A percentile compares a stretch with the other conserved stretches of the same genome.
Conservation (phyloP, 345 rosid genomes). For the Corymbia maculata region DNA sequence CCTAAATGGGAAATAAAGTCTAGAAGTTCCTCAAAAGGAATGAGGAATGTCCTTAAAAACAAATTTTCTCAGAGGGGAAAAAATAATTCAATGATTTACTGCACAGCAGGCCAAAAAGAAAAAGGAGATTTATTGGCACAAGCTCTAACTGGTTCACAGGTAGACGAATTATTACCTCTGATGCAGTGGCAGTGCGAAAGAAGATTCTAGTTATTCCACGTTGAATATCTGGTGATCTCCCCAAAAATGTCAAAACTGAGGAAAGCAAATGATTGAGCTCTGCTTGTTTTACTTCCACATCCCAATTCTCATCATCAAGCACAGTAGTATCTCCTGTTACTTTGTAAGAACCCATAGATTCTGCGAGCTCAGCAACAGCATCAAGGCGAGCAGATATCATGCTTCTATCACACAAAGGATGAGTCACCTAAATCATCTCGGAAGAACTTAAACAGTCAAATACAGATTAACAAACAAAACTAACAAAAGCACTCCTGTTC, state of each 20-base stretch:
- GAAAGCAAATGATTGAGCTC: conserved; percentile 52
- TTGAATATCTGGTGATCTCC: conserved; percentile 79
- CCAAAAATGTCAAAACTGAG: conserved; percentile 61
- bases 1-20: not conserved
- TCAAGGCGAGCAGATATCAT: conserved; percentile 89
- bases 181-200: conserved; percentile 78
- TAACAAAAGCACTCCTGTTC: not conserved
- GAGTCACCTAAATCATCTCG: conserved; percentile 60
- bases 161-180: conserved; percentile 51
- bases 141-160: not conserved
- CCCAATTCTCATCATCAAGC: conserved; percentile 29
- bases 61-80: not conserved
- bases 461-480: not conserved
- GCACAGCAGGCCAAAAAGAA: not conserved
- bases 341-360: conserved; percentile 59
- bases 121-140: not conserved
- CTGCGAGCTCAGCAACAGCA: conserved; percentile 95
- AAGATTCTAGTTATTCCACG: conserved; percentile 97
- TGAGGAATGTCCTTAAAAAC: not conserved
- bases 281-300: conserved; percentile 18
- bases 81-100: not conserved
- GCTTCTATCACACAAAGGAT: conserved; percentile 78
- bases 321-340: conserved; percentile 20
- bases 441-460: conserved; percentile 2
- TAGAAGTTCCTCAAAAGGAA: not conserved